Percentiles rank a stretch among this genome's conserved stretches.
These are phyloP conservation scores for Auriscalpium orientale DNA, from an alignment of 768 basidiomycete genomes.

Conservation along the genomic window DNA sequence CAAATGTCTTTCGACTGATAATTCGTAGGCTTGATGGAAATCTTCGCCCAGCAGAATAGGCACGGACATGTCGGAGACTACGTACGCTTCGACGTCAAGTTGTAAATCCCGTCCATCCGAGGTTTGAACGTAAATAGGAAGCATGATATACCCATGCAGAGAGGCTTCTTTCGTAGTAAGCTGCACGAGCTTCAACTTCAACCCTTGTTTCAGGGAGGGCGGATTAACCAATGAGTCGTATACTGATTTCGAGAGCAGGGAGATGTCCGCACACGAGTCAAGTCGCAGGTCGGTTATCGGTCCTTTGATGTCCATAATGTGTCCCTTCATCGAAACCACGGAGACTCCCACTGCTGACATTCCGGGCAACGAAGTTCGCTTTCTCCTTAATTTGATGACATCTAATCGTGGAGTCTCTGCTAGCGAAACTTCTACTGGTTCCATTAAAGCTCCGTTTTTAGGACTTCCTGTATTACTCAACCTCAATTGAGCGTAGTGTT, in stretches of 20 bases:
- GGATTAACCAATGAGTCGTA: not conserved
- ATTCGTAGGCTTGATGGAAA: constrained; percentile 25
- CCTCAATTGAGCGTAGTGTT: not conserved
- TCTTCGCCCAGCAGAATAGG: constrained; percentile 19
- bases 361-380: not conserved
- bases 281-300: not conserved
- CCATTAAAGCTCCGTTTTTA: not conserved
- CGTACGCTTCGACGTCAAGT: constrained; percentile 15
- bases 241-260: not conserved
- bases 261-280: not conserved
- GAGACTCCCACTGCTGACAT: not conserved
- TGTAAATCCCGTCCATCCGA: constrained; percentile 19
- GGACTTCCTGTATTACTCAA: no score
- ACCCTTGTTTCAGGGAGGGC: not conserved
- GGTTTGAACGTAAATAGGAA: constrained; percentile 20
- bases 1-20: constrained; percentile 21
- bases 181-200: not conserved
- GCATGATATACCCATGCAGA: constrained; percentile 13
- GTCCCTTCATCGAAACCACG: not conserved
- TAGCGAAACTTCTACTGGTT: not conserved
- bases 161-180: not conserved
- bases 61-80: constrained; percentile 18
- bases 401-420: constrained; percentile 19
- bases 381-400: not conserved
- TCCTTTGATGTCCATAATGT: not conserved